Evolutionary conservation across 2,329 filamentous ascomycete species (phyloP).

Genomic region (Arthrobotrys sphaeroides): DNA sequence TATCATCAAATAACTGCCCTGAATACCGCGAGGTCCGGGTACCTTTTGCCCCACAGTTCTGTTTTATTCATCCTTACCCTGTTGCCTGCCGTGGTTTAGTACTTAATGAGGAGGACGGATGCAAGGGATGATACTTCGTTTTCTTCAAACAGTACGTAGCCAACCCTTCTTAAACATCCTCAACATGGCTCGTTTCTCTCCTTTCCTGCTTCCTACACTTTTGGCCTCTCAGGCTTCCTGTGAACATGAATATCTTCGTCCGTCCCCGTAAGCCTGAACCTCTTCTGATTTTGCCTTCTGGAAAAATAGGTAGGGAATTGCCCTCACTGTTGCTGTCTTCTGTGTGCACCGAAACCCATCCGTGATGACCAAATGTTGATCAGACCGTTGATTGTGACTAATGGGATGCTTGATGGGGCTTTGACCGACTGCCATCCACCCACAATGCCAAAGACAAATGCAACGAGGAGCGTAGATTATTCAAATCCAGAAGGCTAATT

Average conservation of each 20-base stretch:
- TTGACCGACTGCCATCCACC: slow-evolving; percentile 7
- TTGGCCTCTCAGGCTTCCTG: slow-evolving; percentile 13
- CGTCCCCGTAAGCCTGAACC: slow-evolving; percentile 38
- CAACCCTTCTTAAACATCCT: slow-evolving; percentile 52
- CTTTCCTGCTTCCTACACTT: slow-evolving; percentile 18
- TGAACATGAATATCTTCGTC: slow-evolving; percentile 41
- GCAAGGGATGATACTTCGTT: slow-evolving; percentile 38
- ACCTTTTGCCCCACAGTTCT: neutral
- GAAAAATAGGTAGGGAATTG: slow-evolving; percentile 50
- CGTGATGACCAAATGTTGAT: slow-evolving; percentile 11
- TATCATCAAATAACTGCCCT: neutral
- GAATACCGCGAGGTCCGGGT: neutral
- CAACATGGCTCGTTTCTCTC: slow-evolving; percentile 32
- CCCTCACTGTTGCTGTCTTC: slow-evolving; percentile 51
- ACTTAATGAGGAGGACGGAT: slow-evolving; percentile 44
- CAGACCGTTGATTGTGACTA: slow-evolving; percentile 37
- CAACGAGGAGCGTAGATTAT: slow-evolving; percentile 26
- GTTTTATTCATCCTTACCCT: slow-evolving; percentile 26
- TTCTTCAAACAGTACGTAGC: slow-evolving; percentile 53
- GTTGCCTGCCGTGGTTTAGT: slow-evolving; percentile 33
- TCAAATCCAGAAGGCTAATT: slow-evolving; percentile 39
- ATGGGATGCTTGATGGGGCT: slow-evolving; percentile 9
- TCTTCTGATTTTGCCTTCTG: slow-evolving; percentile 50
- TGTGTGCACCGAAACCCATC: slow-evolving; percentile 31
- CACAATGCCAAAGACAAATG: slow-evolving; percentile 2